Percentiles rank a stretch among this genome's conserved stretches.
These are phyloP conservation scores for Paracoccidioides lutzii DNA, from an alignment of 2,329 filamentous ascomycete species.

Conservation along the genomic window DNA sequence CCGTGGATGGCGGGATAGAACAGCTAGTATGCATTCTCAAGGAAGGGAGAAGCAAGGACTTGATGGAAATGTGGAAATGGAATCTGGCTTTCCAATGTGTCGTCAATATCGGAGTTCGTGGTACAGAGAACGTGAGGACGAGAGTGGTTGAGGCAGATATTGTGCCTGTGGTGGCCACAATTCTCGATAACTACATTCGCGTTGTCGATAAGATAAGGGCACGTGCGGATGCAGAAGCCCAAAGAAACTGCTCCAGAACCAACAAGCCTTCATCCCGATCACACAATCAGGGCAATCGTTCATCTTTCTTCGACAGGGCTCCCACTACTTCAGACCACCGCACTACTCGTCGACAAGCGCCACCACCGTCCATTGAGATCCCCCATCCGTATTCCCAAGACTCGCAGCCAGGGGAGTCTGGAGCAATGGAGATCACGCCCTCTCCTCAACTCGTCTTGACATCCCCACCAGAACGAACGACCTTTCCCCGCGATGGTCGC, in stretches of 20 bases:
- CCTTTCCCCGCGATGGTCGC: slow-evolving; percentile 44
- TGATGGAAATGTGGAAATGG: slow-evolving; percentile 99
- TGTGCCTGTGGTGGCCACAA: slow-evolving; percentile 96
- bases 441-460: slow-evolving; percentile 52
- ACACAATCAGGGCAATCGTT: slow-evolving; percentile 19
- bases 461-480: slow-evolving; percentile 58
- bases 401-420: slow-evolving; percentile 36
- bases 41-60: slow-evolving; percentile 87
- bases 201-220: slow-evolving; percentile 86
- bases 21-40: slow-evolving; percentile 94
- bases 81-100: slow-evolving; percentile 98
- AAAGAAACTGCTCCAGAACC: slow-evolving; percentile 30
- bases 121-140: slow-evolving; percentile 85
- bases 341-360: slow-evolving; percentile 60
- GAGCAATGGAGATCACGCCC: slow-evolving; percentile 48
- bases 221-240: slow-evolving; percentile 67
- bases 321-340: slow-evolving; percentile 46
- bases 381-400: slow-evolving; percentile 44
- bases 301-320: slow-evolving; percentile 35
- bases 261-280: slow-evolving; percentile 17
- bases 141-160: slow-evolving; percentile 97
- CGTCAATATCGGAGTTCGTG: slow-evolving; percentile 94
- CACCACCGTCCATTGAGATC: slow-evolving; percentile 73
- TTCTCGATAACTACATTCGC: slow-evolving; percentile 96
- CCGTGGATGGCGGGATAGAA: slow-evolving; percentile 96